Base-by-base conservation (phyloP, 2,329 filamentous ascomycete species). In the Fusarium keratoplasticum region DNA sequence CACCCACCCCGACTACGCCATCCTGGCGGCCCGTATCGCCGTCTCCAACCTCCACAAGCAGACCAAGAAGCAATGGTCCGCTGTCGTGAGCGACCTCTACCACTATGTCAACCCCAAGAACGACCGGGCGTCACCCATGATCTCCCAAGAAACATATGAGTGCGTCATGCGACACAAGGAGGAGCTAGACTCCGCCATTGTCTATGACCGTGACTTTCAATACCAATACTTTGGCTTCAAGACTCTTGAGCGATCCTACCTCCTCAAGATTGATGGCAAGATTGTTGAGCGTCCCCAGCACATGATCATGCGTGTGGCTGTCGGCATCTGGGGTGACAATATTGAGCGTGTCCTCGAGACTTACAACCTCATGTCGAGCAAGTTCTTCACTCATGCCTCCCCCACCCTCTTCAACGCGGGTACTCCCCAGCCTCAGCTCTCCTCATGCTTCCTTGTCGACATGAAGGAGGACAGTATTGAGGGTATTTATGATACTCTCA, bases 191-290 rank as follows among this genome's bases (percentile, higher is more conserved):
- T 98, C 96, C 50, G 96, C 96, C 80, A 98, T 99, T 83, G 96
- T 99, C 80, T 99, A 98, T 81, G 96, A 99, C 87, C 94, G 96
- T 78, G 96, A 99, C 83, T 99, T 99, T 90, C 98, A 98, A 90
- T 99, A 99, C 88, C 96, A 99, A 87, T 99, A 97, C 87, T 99
- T 99, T 81, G 96, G 96, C 75, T 99, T 99, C 92, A 99, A 99
- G 91, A 99, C 96, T 9, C 88, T 99, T 42, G 96, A 99, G 88
- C 93, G 96, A 70, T 99, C 96, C 81, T 99, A 99, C 82, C 92
- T 99, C 61, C 92, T 99, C 77, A 95, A 97, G 82, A 93, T 98
- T 76, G 90, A 98, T 80, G 95, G 95, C 83, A 97, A 98, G 87
- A 95, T 98, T 81, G 96, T 95, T 61, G 96, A 99, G 88, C 92